Base-by-base conservation (phyloP, 108 stramenopile species). In the Parietichytrium sp. region DNA sequence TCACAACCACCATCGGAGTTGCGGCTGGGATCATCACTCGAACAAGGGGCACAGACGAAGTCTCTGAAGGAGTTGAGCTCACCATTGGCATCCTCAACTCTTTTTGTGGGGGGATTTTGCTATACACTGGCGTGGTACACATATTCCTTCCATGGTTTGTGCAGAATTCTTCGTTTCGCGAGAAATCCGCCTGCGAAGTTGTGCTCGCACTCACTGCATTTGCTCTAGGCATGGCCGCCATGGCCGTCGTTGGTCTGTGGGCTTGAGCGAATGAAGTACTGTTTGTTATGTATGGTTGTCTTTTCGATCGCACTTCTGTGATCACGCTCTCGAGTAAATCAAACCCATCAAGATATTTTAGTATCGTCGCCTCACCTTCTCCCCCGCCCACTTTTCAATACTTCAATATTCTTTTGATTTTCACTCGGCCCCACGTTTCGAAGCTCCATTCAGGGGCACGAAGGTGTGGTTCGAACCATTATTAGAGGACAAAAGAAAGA, bases 61-160 rank as follows among this genome's bases (percentile, higher is more conserved):
- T 42, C 20, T 72, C 36, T 42, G 61, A 72, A 16, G 61, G 61
- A 6, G 61, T 72, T 27, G 20, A 10, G 6, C 61, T 72, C 20
- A 33, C 45, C 61, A 36, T 72, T 45, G 61, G 38, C 20, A 25
- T 72, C 1, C 61, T 72, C 61, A 72, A 72, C 61, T 16, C 38
- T 38, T 10, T 72, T n/a, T 72, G 61, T 27, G 61, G 61, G 10
- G 61, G 61, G 38, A 72, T 72, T 27, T 42, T 72, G 29, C 61
- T 72, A 12, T 72, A 72, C 20, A 33, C 45, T 15, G 61, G 61
- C 20, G 12, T 72, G 29, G 20, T 72, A 3, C 36, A 45, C 20
- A 10, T 72, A 0, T 42, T 72, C 42, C 7, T 72, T n/a, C 61
- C 61, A 33, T 72, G 61, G 61, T 10, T 72, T 25, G 61, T 72